Conservation (phyloP, 306 rosid genomes). For the Clitoria ternatea region DNA sequence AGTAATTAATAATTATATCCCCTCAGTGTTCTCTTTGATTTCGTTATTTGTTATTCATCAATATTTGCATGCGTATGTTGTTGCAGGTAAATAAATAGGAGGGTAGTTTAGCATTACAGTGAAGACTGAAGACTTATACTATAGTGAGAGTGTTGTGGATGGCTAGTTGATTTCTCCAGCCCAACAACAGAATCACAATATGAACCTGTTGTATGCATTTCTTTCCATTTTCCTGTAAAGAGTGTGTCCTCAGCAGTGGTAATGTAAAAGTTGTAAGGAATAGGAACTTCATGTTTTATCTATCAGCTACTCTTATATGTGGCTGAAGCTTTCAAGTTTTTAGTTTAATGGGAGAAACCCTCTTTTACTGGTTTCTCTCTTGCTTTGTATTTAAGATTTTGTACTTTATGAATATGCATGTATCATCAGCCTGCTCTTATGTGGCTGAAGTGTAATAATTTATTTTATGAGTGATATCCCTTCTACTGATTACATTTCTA, state of each 20-base stretch:
- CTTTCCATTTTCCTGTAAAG: constrained; percentile 33
- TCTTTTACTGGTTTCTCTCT: constrained; percentile 23
- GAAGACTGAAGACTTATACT: constrained; percentile 21
- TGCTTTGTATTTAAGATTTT: constrained; percentile 7
- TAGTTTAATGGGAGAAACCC: constrained; percentile 24
- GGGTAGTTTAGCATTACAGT: constrained; percentile 22
- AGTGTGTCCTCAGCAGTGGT: constrained; percentile 21
- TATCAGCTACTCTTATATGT: constrained; percentile 23
- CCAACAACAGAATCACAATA: constrained; percentile 34
- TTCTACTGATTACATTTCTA: background rate
- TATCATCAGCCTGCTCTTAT: constrained; percentile 6
- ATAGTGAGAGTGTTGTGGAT: constrained; percentile 17
- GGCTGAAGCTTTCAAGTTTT: constrained; percentile 27
- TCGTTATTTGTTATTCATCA: background rate
- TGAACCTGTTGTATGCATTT: constrained; percentile 28
- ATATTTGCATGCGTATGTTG: background rate
- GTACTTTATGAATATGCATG: background rate
- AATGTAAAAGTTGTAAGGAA: constrained; percentile 28
- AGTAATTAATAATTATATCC: background rate
- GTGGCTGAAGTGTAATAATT: constrained; percentile 15
- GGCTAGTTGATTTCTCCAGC: constrained; percentile 44
- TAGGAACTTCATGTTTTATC: constrained; percentile 15
- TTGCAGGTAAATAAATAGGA: constrained; percentile 46
- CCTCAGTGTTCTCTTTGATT: background rate
- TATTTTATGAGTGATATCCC: constrained; percentile 15